Conservation (phyloP, 2,329 filamentous ascomycete genomes). For the Penicillium frequentans region DNA sequence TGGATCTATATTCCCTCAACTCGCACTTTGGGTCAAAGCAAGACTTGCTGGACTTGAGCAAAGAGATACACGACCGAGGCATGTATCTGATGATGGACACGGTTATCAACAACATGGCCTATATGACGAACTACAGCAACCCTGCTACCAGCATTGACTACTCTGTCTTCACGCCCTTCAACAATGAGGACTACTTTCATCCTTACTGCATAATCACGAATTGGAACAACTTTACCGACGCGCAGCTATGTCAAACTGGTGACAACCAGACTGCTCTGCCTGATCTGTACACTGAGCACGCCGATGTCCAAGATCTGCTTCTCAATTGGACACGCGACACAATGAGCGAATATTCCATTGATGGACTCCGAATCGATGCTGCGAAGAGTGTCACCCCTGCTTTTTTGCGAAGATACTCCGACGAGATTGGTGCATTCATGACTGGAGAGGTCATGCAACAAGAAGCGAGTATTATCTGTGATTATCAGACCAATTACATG, state of each 20-base stretch:
- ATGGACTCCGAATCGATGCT: constrained; percentile 54
- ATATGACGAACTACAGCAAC: constrained; percentile 27
- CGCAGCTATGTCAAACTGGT: constrained; percentile 20
- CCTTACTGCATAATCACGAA: constrained; percentile 29
- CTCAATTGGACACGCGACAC: constrained; percentile 41
- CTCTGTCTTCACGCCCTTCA: constrained; percentile 25
- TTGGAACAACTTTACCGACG: constrained; percentile 32
- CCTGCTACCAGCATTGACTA: constrained; percentile 26
- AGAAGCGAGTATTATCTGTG: constrained; percentile 33
- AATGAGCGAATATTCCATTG: constrained; percentile 46
- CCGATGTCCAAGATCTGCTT: constrained; percentile 38
- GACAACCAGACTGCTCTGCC: constrained; percentile 47
- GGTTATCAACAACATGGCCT: constrained; percentile 52
- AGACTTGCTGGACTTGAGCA: constrained; percentile 49
- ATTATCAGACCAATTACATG: constrained; percentile 43
- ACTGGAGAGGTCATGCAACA: constrained; percentile 45
- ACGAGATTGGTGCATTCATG: constrained; percentile 41
- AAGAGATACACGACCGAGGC: constrained; percentile 45
- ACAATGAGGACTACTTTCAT: constrained; percentile 34
- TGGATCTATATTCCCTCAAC: constrained; percentile 51
- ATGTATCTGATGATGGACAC: constrained; percentile 57
- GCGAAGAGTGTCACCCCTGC: constrained; percentile 46
- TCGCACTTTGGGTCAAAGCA: constrained; percentile 49
- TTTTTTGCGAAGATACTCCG: constrained; percentile 41
- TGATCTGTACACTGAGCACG: constrained; percentile 48